Evolutionary conservation across 1,284 basidiomycete genomes (phyloP), one percentile per base, ranked within the genome.

Genomic region (Megacollybia platyphylla): DNA sequence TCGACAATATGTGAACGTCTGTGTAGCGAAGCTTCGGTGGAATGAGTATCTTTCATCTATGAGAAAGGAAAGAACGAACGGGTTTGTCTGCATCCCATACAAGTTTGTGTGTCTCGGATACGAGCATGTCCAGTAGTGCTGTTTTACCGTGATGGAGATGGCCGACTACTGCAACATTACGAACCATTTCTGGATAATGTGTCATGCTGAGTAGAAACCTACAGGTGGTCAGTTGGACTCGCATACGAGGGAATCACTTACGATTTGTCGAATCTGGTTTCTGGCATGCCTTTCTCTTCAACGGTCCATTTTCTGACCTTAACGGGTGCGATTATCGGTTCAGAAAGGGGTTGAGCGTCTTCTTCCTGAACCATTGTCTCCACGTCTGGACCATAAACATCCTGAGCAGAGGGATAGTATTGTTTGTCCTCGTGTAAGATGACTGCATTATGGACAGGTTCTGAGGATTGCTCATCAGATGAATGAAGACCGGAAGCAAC

Each of bases 111-210:
- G 96, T 98, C 65, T 98, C 92, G 51, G 90, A 87, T 2, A 96
- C 81, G 47, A 98, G 76, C 87, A 96, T 96, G 60, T 99, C 96
- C 73, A 99, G 67, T 34, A 99, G 65, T 0, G 88, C 84, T 0
- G 96, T 97, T 70, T 99, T 99, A 55, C 96, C 96, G 55, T 98
- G 96, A 58, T 98, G 94, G 37, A 99, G 64, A 58, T 97, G 93
- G 2, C 96, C 96, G 3, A 90, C 90, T 20, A 97, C 76, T 46
- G 90, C 90, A 38, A 97, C 86, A 58, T 97, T 97, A 41, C 96
- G 81, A 54, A 97, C 79, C 82, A 93, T 94, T 44, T 93, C 88
- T 20, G 92, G 93, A 60, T 93, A 89, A 18, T 76, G 72, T 58
- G 91, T 88, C 74, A 97, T 79, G 57, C 87, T 90, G 54, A 97